A percentile compares a stretch with the other conserved stretches of the same genome.
phyloP scores from a whole-genome alignment of 2,329 filamentous ascomycete species.

The Diplodia mutila region DNA sequence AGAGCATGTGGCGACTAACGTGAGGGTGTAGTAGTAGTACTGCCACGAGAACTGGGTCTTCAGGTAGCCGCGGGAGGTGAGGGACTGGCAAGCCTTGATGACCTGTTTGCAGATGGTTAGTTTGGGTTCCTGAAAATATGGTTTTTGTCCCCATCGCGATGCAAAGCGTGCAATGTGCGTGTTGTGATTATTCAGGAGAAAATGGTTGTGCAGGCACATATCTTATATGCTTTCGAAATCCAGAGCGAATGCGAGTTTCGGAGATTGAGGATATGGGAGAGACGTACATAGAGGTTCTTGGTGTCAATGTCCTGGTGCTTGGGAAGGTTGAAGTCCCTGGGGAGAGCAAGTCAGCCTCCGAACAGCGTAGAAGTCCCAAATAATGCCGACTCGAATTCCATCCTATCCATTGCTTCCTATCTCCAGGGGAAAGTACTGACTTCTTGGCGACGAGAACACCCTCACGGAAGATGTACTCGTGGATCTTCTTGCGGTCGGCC shows the following conservation, averaged over 20 bases:
- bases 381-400: neutral
- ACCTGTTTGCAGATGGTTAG: slow-evolving; percentile 52
- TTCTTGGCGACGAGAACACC: slow-evolving; percentile 28
- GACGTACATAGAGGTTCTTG: slow-evolving; percentile 89
- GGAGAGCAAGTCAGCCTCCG: slow-evolving; percentile 68
- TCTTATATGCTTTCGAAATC: neutral
- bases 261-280: neutral
- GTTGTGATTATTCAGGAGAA: slow-evolving; percentile 16
- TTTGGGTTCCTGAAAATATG: neutral
- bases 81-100: slow-evolving; percentile 98
- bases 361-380: slow-evolving; percentile 62
- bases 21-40: slow-evolving; percentile 97
- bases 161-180: no score
- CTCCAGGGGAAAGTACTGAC: slow-evolving; percentile 15
- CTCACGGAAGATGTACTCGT: slow-evolving; percentile 90
- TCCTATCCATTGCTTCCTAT: neutral
- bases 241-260: neutral
- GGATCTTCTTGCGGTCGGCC: slow-evolving; percentile 99
- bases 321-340: slow-evolving; percentile 91
- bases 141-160: no score
- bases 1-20: slow-evolving; percentile 42
- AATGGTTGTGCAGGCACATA: neutral
- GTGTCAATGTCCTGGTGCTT: slow-evolving; percentile 99
- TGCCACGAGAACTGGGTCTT: slow-evolving; percentile 95
- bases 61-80: slow-evolving; percentile 96